A percentile compares a stretch with the other conserved stretches of the same genome.
phyloP scores from a whole-genome alignment of 805 yeast species.

The Candida piceae region DNA sequence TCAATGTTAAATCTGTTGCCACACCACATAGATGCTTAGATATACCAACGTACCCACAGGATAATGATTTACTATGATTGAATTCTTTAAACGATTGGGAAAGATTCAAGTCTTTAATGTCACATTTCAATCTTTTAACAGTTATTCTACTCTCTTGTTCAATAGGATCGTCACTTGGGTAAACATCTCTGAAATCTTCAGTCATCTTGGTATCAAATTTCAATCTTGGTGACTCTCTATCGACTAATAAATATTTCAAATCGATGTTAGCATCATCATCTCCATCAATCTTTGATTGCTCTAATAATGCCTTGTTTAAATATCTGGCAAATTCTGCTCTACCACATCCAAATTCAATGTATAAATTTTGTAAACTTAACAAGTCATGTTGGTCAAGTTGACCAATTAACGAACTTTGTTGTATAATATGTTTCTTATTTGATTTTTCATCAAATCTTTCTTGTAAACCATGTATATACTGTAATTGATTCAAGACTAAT shows the following conservation, averaged over 20 bases:
- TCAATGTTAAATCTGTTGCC: slow-evolving; percentile 82
- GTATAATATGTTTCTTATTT: slow-evolving; percentile 72
- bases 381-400: slow-evolving; percentile 44
- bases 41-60: slow-evolving; percentile 53
- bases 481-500: slow-evolving; percentile 16
- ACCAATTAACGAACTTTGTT: slow-evolving; percentile 76
- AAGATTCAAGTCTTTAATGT: slow-evolving; percentile 70
- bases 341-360: slow-evolving; percentile 88
- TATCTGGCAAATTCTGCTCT: slow-evolving; percentile 78
- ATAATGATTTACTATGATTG: not conserved
- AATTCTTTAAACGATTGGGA: slow-evolving; percentile 37
- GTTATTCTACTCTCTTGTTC: not conserved
- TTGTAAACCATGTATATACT: slow-evolving; percentile 30
- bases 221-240: slow-evolving; percentile 71
- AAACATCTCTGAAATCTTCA: slow-evolving; percentile 41
- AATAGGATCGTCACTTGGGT: not conserved
- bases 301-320: slow-evolving; percentile 33
- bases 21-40: slow-evolving; percentile 93
- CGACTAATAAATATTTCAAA: slow-evolving; percentile 54
- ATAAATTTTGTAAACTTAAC: slow-evolving; percentile 32
- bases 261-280: not conserved
- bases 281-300: slow-evolving; percentile 2
- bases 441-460: slow-evolving; percentile 44
- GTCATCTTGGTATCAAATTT: slow-evolving; percentile 68
- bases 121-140: slow-evolving; percentile 54